phyloP scores from a whole-genome alignment of 2,329 filamentous ascomycete genomes.

The Davidsoniella australis region DNA sequence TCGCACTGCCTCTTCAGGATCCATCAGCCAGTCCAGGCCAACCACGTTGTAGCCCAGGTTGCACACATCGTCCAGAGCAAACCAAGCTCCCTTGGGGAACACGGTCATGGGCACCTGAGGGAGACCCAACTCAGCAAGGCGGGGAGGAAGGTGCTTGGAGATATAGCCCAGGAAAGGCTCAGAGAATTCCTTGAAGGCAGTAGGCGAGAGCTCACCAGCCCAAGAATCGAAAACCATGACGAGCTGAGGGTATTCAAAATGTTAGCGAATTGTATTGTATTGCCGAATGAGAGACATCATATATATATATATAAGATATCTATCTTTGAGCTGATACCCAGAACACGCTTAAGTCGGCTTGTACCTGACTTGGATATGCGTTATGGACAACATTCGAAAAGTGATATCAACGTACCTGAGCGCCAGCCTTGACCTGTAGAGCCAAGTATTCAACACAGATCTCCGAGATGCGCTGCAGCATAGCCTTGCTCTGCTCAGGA shows the following conservation, averaged over 20 bases:
- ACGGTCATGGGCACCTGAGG: constrained; percentile 89
- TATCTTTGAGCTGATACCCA: neutral
- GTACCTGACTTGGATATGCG: too few relatives aligned
- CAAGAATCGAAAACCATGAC: constrained; percentile 97
- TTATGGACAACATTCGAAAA: neutral
- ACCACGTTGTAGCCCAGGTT: constrained; percentile 84
- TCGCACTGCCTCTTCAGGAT: constrained; percentile 66
- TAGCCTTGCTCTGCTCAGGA: constrained; percentile 56
- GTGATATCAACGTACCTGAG: constrained; percentile 43
- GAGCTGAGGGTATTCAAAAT: constrained; percentile 31
- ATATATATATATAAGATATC: neutral
- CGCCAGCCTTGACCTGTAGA: constrained; percentile 79
- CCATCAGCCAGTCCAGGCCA: constrained; percentile 87
- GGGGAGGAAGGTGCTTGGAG: constrained; percentile 58
- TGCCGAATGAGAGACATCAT: neutral
- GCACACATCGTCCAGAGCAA: constrained; percentile 75
- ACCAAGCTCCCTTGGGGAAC: constrained; percentile 96
- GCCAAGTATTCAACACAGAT: constrained; percentile 91
- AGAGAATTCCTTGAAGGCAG: constrained; percentile 68
- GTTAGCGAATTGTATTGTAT: neutral
- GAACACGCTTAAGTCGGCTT: neutral
- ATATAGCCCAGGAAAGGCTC: constrained; percentile 79
- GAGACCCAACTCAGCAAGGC: constrained; percentile 55
- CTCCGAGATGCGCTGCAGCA: constrained; percentile 83
- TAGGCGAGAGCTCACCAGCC: constrained; percentile 82